phyloP scores from a whole-genome alignment of 495 filamentous ascomycete species.

The Aspergillus cristatus region DNA sequence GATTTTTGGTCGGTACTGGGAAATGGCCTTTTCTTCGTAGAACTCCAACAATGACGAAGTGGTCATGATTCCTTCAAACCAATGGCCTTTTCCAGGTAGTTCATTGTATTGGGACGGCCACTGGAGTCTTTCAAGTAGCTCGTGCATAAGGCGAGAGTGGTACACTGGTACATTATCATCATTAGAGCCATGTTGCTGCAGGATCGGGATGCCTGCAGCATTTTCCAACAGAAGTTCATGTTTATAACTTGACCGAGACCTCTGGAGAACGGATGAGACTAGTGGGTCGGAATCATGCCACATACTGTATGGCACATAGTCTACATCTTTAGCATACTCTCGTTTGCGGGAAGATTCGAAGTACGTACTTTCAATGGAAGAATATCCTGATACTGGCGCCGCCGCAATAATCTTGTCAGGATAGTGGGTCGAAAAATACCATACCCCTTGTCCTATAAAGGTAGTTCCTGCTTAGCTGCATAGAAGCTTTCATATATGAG shows the following conservation, averaged over 20 bases:
- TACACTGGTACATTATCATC: slow-evolving; percentile 54
- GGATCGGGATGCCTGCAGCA: slow-evolving; percentile 41
- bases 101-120: slow-evolving; percentile 41
- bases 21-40: slow-evolving; percentile 16
- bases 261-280: slow-evolving; percentile 31
- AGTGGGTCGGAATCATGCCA: slow-evolving; percentile 46
- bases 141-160: slow-evolving; percentile 46
- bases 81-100: slow-evolving; percentile 41
- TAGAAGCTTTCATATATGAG: neutral
- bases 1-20: slow-evolving; percentile 4
- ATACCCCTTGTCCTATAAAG: slow-evolving; percentile 41
- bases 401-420: slow-evolving; percentile 50
- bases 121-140: slow-evolving; percentile 31
- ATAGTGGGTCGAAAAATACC: slow-evolving; percentile 49
- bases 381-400: slow-evolving; percentile 48
- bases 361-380: slow-evolving; percentile 46
- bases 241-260: slow-evolving; percentile 40
- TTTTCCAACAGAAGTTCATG: slow-evolving; percentile 48
- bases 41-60: slow-evolving; percentile 31
- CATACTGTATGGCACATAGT: slow-evolving; percentile 50
- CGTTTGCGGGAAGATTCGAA: neutral
- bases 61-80: slow-evolving; percentile 44
- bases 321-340: slow-evolving; percentile 19
- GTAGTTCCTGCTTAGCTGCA: slow-evolving; percentile 1
- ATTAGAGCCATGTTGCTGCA: slow-evolving; percentile 46